Evolutionary conservation across 352 stramenopile genomes (phyloP).

Genomic region (Halophytophthora batemanensis): DNA sequence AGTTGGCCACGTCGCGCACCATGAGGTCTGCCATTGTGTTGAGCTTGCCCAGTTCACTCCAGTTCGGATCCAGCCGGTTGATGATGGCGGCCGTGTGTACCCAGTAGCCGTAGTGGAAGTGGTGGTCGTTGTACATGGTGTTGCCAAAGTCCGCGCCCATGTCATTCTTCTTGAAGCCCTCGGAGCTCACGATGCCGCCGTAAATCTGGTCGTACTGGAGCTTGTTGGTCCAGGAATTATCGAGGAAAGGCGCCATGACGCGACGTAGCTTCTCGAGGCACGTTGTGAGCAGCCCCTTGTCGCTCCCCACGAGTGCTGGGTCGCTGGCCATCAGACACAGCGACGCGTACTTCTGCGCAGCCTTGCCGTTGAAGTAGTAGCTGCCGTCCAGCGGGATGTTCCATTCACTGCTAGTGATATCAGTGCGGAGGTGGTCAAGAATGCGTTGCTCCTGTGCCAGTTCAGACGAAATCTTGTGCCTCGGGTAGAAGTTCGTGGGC

Average conservation of each 20-base stretch:
- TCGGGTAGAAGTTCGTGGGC: constrained; percentile 46
- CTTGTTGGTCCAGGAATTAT: constrained; percentile 44
- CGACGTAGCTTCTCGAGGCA: constrained; percentile 38
- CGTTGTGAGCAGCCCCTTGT: constrained; percentile 34
- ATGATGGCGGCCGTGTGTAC: constrained; percentile 50
- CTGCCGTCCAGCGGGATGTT: constrained; percentile 44
- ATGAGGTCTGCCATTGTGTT: constrained; percentile 41
- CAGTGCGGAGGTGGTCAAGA: constrained; percentile 34
- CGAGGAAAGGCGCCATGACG: constrained; percentile 44
- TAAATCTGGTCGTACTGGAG: constrained; percentile 59
- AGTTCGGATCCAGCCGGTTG: constrained; percentile 39
- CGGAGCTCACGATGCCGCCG: constrained; percentile 49
- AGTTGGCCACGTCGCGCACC: constrained; percentile 59
- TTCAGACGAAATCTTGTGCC: constrained; percentile 22
- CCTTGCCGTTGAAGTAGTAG: constrained; percentile 71
- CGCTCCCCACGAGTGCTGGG: constrained; percentile 26
- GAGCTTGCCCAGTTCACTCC: constrained; percentile 33
- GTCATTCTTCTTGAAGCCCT: constrained; percentile 53
- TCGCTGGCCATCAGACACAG: constrained; percentile 63
- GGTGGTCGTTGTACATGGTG: constrained; percentile 74
- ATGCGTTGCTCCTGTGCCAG: constrained; percentile 37
- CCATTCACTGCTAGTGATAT: constrained; percentile 39
- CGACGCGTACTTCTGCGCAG: constrained; percentile 55
- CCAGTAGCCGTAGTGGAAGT: constrained; percentile 79
- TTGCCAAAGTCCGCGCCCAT: constrained; percentile 70